phyloP scores from a whole-genome alignment of 164 flowering plant species.

The Houttuynia cordata region DNA sequence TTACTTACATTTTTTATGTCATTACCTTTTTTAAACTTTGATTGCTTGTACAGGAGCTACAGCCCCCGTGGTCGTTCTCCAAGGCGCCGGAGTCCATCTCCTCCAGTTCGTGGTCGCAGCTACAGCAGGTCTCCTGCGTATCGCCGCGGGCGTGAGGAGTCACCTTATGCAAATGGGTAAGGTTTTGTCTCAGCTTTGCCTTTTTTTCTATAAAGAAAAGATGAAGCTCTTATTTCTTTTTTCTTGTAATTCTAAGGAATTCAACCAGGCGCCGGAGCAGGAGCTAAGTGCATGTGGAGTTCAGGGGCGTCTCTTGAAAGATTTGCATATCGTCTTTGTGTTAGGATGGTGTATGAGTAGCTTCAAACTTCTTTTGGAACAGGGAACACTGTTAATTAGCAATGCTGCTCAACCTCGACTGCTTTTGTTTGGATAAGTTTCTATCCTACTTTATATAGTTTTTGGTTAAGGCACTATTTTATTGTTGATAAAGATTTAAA shows the following conservation, averaged over 20 bases:
- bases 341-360: slow-evolving; percentile 21
- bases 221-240: not conserved
- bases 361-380: slow-evolving; percentile 9
- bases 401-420: slow-evolving; percentile 31
- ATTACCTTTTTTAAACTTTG: not conserved
- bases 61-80: slow-evolving; percentile 84
- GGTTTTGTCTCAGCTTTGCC: not conserved
- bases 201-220: too few species aligned
- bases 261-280: slow-evolving; percentile 63
- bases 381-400: slow-evolving; percentile 22
- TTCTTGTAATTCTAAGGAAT: slow-evolving; percentile 27
- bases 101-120: slow-evolving; percentile 50
- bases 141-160: slow-evolving; percentile 63
- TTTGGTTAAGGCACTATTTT: slow-evolving; percentile 12
- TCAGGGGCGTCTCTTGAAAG: slow-evolving; percentile 6
- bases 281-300: slow-evolving; percentile 29
- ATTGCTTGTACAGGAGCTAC: slow-evolving; percentile 42
- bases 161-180: slow-evolving; percentile 76
- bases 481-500: not conserved
- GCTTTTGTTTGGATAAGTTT: slow-evolving; percentile 51
- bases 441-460: slow-evolving; percentile 22
- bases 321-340: slow-evolving; percentile 14
- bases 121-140: slow-evolving; percentile 67
- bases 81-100: slow-evolving; percentile 46
- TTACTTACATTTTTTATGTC: not conserved